Percentiles rank a stretch among this genome's conserved stretches.
Conservation (phyloP, 371 early-diverging fungal genomes). For the Syncephalastrum contaminatum region DNA sequence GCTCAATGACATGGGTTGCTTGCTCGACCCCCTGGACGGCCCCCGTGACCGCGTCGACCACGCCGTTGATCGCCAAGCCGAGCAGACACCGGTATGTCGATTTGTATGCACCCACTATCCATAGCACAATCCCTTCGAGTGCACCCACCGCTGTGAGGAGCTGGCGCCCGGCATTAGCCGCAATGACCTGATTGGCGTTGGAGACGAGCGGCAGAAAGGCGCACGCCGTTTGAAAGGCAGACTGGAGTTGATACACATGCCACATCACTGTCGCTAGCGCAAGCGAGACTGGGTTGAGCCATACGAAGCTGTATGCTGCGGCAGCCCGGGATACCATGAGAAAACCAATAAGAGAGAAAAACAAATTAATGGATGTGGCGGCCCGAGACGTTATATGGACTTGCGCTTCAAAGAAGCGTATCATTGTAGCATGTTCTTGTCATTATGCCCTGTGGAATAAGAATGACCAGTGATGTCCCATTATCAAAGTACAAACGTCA, state of each 20-base stretch:
- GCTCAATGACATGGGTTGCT: not conserved
- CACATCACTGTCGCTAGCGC: conserved; percentile 1
- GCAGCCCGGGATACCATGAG: too few relatives aligned
- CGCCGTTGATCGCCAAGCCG: conserved; percentile 26
- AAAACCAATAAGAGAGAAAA: too few relatives aligned
- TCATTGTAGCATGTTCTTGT: too few relatives aligned
- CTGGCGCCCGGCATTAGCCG: conserved; percentile 11
- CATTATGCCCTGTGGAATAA: too few relatives aligned
- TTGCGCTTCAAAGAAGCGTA: too few relatives aligned
- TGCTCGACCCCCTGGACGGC: conserved; percentile 26
- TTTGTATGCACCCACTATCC: conserved; percentile 33
- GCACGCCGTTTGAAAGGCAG: not conserved
- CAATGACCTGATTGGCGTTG: conserved; percentile 1
- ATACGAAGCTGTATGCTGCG: conserved; percentile 9
- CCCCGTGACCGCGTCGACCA: conserved; percentile 20
- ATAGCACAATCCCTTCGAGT: conserved; percentile 21
- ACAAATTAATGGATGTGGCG: too few relatives aligned
- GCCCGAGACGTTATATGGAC: too few relatives aligned
- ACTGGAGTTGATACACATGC: not conserved
- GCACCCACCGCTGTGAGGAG: conserved; percentile 12
- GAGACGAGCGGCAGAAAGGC: conserved; percentile 6
- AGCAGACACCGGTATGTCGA: conserved; percentile 40
- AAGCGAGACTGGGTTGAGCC: conserved; percentile 19
- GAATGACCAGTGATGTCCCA: too few relatives aligned
- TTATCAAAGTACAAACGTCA: too few relatives aligned